phyloP scores from a whole-genome alignment of 305 asterid genomes.

The Fraxinus platypoda region DNA sequence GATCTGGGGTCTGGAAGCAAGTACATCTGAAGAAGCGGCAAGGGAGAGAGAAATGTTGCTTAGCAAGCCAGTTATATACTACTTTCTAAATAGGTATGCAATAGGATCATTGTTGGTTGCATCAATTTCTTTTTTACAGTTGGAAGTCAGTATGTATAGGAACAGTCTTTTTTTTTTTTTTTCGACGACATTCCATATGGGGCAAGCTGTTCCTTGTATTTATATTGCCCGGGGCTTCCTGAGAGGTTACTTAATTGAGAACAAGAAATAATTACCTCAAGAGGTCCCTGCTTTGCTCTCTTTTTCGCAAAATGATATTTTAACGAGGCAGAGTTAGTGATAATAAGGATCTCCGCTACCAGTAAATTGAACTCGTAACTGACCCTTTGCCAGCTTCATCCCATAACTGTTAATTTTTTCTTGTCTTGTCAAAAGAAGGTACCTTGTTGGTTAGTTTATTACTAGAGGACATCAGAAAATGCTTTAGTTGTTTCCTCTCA shows the following conservation, averaged over 20 bases:
- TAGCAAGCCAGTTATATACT: slow-evolving; percentile 82
- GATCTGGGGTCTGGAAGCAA: slow-evolving; percentile 95
- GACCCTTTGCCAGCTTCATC: background rate
- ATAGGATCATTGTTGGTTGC: background rate
- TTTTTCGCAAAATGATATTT: background rate
- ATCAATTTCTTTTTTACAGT: slow-evolving; percentile 5
- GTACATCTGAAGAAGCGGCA: slow-evolving; percentile 83
- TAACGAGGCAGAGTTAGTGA: background rate
- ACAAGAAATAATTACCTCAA: background rate
- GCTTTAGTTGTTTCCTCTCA: background rate
- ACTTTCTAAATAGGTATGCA: slow-evolving; percentile 78
- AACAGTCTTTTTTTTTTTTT: background rate
- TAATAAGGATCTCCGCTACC: background rate
- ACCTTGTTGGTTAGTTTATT: background rate
- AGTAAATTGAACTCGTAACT: background rate
- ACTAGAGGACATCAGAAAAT: background rate
- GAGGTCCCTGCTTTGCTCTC: background rate
- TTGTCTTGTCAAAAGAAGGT: background rate
- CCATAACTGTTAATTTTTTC: background rate
- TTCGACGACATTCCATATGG: background rate
- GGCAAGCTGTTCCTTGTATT: slow-evolving; percentile 19
- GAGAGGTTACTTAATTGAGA: background rate
- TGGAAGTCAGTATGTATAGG: slow-evolving; percentile 11
- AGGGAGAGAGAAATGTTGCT: slow-evolving; percentile 83
- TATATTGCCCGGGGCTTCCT: background rate